Base-by-base conservation (phyloP, 148 eudicot genomes). In the Fagopyrum homotropicum region DNA sequence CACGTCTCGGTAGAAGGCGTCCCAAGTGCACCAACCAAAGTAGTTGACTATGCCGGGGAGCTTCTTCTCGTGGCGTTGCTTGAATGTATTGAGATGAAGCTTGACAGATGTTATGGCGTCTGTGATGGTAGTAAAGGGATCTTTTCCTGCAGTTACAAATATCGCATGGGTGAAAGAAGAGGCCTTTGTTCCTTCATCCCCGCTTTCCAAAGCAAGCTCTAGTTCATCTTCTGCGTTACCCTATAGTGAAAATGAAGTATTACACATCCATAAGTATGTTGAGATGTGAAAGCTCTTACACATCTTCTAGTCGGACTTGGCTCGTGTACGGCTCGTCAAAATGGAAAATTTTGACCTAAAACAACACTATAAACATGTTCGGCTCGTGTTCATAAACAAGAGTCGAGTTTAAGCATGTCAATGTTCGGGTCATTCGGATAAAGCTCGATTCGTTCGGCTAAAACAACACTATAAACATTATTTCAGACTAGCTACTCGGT, bases 21-120 rank as follows among this genome's bases (percentile, higher is more conserved):
- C 97, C 97, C 97, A 92, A 1, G 97, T 92, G 78, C 97, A 92
- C 97, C 97, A 92, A 69, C 97, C 97, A 46, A 92, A 92, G 71
- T 81, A 90, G 77, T 90, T 95, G 30, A 90, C 78, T 50, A 90
- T 87, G 9, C 88, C 89, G 0, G 97, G 93, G 11, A 90, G 46
- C 75, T 85, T 82, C 82, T 92, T 92, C 80, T 92, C 97, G 44
- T 88, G 84, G 0, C 91, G 82, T 49, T 82, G 90, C 79, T 86
- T 77, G 71, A 66, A 66, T 5, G 91, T 87, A 70, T 87, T 83
- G 47, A 92, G 88, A 72, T 89, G 97, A 6, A 50, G 81, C 73
- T 90, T 89, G 46, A 92, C 91, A 0, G 91, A 87, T 40, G 68
- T 76, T 35, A 92, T 80, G 0, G 97, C 91, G 6, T 85, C 89